Evolutionary conservation across 495 filamentous ascomycete species (phyloP), one percentile per base, ranked within the genome.

Genomic region (Bryoglossum gracile): DNA sequence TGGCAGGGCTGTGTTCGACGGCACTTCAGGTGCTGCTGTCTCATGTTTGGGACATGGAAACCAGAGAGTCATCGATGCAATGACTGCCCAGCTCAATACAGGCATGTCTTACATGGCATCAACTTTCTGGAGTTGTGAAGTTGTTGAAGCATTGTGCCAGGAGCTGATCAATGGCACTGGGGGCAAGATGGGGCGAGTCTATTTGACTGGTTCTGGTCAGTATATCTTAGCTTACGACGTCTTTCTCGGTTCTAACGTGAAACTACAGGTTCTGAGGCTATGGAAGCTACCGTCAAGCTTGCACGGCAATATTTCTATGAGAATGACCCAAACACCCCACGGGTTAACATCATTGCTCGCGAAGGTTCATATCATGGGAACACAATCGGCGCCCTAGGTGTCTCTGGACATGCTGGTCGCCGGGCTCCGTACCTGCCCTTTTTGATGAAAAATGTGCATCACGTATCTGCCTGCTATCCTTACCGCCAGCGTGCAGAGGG

Each of bases 291-390:
- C 0, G 56, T 84, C 42, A 86, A 86, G 52, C 58, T 85, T 3
- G 71, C 78, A 22, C 66, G 77, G 2, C 83, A 85, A 54, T 84
- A 75, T 50, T 81, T 71, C 51, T 68, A 75, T 8, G 78, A 84
- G 59, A 60, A 67, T 1, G 54, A 63, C 5, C 65, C 60, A 2
- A 66, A 71, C 3, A 67, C 81, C 40, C 65, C 63, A 0, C 58
- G 74, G 41, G 62, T 64, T 2, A 69, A 74, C n/a, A 84, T 82
- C 65, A 85, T 91, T 48, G 72, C 78, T 11, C 69, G 86, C 9
- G 68, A 72, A 38, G 75, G 80, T 17, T 84, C 81, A n/a, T 91
- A 87, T 55, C 86, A 91, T 51, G 86, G 86, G 4, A 82, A 71
- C 16, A 89, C 85, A 0, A 65, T 89, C 1, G 84, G 84, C 0